Percentiles rank a stretch among this genome's conserved stretches.
phyloP scores from a whole-genome alignment of 495 filamentous ascomycete species.

The Aspergillus egyptiacus region DNA sequence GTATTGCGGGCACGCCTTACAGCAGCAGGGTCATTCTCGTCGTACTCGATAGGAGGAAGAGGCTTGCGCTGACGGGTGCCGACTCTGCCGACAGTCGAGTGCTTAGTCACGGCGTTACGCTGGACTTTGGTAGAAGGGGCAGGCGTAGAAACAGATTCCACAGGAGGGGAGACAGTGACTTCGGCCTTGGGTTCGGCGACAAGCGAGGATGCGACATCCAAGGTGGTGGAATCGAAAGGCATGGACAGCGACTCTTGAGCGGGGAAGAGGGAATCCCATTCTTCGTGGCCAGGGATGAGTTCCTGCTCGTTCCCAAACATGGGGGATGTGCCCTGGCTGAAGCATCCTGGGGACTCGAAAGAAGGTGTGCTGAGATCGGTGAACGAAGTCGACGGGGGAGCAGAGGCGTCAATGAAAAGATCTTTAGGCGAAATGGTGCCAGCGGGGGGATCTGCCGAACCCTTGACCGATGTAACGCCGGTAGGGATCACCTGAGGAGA shows the following conservation, averaged over 20 bases:
- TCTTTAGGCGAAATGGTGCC: slow-evolving; percentile 85
- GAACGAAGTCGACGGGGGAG: slow-evolving; percentile 76
- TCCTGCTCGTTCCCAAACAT: slow-evolving; percentile 40
- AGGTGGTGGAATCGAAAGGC: slow-evolving; percentile 30
- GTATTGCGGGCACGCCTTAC: slow-evolving; percentile 96
- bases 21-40: slow-evolving; percentile 61
- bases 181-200: slow-evolving; percentile 31
- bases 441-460: slow-evolving; percentile 26
- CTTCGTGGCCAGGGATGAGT: slow-evolving; percentile 24
- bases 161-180: slow-evolving; percentile 32
- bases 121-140: slow-evolving; percentile 39
- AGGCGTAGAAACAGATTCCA: slow-evolving; percentile 16
- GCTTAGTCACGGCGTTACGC: slow-evolving; percentile 43
- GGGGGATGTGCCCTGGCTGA: slow-evolving; percentile 70
- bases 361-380: slow-evolving; percentile 82
- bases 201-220: slow-evolving; percentile 27
- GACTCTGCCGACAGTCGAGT: slow-evolving; percentile 66
- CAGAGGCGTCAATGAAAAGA: slow-evolving; percentile 67
- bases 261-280: slow-evolving; percentile 62
- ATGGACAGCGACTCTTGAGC: slow-evolving; percentile 36
- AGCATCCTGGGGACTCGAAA: slow-evolving; percentile 63
- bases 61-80: slow-evolving; percentile 68
- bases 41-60: slow-evolving; percentile 62
- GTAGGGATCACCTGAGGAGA: slow-evolving; percentile 21
- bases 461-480: slow-evolving; percentile 27